phyloP scores from a whole-genome alignment of 2,329 filamentous ascomycete genomes.

The Aspergillus arachidicola region DNA sequence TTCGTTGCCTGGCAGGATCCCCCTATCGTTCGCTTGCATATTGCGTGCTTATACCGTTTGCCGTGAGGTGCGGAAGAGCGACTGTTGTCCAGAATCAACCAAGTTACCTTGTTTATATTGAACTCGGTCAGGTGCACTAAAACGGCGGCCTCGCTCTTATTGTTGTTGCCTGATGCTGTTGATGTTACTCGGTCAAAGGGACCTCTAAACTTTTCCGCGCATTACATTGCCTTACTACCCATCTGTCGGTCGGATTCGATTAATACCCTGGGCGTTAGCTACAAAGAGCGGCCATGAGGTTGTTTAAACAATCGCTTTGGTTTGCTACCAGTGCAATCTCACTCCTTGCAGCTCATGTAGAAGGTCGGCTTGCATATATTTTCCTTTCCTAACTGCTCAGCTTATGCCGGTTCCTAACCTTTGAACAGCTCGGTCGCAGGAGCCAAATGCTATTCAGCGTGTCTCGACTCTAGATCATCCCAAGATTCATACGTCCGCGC shows the following conservation, averaged over 20 bases:
- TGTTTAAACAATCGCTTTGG: conserved; percentile 27
- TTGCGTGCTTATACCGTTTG: background rate
- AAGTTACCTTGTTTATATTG: background rate
- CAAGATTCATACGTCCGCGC: conserved; percentile 74
- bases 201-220: background rate
- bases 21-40: conserved; percentile 10
- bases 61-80: conserved; percentile 1
- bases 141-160: conserved; percentile 12
- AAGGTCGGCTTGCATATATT: conserved; percentile 17
- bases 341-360: conserved; percentile 21
- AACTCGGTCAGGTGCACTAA: background rate
- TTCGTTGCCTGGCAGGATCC: conserved; percentile 2
- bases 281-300: conserved; percentile 27
- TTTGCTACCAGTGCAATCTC: conserved; percentile 30
- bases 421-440: conserved; percentile 66
- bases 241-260: conserved; percentile 3
- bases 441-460: conserved; percentile 75
- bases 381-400: background rate
- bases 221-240: conserved; percentile 10
- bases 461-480: conserved; percentile 74
- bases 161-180: conserved; percentile 23
- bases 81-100: background rate
- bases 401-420: background rate
- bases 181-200: background rate
- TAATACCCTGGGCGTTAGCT: conserved; percentile 10